Conservation (phyloP, 805 yeast species). For the Candida fluviatilis region DNA sequence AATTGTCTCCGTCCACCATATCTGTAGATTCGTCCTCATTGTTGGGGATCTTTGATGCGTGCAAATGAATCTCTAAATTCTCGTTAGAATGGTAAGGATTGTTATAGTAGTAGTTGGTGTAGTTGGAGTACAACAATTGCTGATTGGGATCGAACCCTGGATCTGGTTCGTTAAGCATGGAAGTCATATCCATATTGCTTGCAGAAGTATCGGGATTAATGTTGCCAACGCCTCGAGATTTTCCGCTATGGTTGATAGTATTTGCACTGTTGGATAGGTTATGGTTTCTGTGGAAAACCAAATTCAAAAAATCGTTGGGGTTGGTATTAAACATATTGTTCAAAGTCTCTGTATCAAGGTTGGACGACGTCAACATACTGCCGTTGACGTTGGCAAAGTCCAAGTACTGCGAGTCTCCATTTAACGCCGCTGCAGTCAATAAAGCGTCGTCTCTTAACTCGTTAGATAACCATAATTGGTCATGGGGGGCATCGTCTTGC, state of each 20-base stretch:
- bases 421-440: conserved; percentile 67
- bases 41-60: conserved; percentile 27
- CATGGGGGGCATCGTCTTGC: conserved; percentile 26
- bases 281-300: conserved; percentile 47
- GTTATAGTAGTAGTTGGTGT: conserved; percentile 34
- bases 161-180: conserved; percentile 13
- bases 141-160: conserved; percentile 31
- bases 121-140: conserved; percentile 34
- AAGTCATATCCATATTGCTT: conserved; percentile 15
- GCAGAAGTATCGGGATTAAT: conserved; percentile 5
- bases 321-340: conserved; percentile 14
- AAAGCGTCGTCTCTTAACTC: conserved; percentile 71
- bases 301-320: conserved; percentile 40
- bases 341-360: conserved; percentile 3
- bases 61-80: conserved; percentile 38
- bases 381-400: conserved; percentile 40
- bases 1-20: conserved; percentile 30
- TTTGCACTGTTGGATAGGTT: conserved; percentile 4
- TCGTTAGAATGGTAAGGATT: conserved; percentile 37
- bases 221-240: conserved; percentile 3
- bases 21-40: conserved; percentile 27
- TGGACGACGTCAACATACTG: conserved; percentile 5
- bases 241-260: background rate
- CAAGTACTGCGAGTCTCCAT: conserved; percentile 54
- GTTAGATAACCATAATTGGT: conserved; percentile 65